A percentile compares a stretch with the other conserved stretches of the same genome.
Conservation (phyloP, 2,329 filamentous ascomycete species). For the Fusarium nematophilum region DNA sequence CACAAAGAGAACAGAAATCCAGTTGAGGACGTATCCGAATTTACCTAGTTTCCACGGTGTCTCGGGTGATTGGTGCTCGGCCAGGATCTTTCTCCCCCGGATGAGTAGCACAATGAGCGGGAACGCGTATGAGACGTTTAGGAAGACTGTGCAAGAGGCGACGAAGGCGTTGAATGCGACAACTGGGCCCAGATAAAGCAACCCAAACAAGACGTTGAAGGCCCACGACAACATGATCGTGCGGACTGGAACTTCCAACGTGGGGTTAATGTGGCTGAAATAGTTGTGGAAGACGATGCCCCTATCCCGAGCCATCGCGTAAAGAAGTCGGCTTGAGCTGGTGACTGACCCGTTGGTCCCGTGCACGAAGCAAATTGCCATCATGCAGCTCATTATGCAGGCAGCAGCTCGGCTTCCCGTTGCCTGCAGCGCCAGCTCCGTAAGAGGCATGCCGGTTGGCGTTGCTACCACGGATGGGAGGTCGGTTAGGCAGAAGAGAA, state of each 20-base stretch:
- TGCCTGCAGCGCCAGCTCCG: slow-evolving; percentile 57
- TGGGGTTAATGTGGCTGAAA: slow-evolving; percentile 29
- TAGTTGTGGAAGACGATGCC: slow-evolving; percentile 22
- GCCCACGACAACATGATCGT: slow-evolving; percentile 24
- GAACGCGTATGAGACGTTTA: slow-evolving; percentile 36
- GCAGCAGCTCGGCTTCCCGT: slow-evolving; percentile 54
- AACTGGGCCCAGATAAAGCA: slow-evolving; percentile 30
- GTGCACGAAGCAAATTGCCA: slow-evolving; percentile 58
- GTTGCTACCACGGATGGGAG: slow-evolving; percentile 49
- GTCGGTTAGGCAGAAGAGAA: slow-evolving; percentile 56
- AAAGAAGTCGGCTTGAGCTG: slow-evolving; percentile 56
- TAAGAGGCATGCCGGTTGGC: slow-evolving; percentile 57
- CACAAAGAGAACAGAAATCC: slow-evolving; percentile 32
- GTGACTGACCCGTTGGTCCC: slow-evolving; percentile 59
- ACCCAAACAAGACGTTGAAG: slow-evolving; percentile 32
- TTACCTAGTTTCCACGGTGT: slow-evolving; percentile 27
- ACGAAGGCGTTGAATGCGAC: slow-evolving; percentile 37
- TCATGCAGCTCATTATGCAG: slow-evolving; percentile 54
- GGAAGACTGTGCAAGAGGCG: slow-evolving; percentile 34
- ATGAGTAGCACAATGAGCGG: slow-evolving; percentile 27
- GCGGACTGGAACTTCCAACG: slow-evolving; percentile 25
- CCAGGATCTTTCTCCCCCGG: slow-evolving; percentile 9
- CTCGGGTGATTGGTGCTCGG: not conserved
- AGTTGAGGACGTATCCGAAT: slow-evolving; percentile 22
- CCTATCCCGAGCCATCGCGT: slow-evolving; percentile 44